These are phyloP conservation scores for Podospora conica DNA, from an alignment of 495 filamentous ascomycete species.

Conservation along the genomic window DNA sequence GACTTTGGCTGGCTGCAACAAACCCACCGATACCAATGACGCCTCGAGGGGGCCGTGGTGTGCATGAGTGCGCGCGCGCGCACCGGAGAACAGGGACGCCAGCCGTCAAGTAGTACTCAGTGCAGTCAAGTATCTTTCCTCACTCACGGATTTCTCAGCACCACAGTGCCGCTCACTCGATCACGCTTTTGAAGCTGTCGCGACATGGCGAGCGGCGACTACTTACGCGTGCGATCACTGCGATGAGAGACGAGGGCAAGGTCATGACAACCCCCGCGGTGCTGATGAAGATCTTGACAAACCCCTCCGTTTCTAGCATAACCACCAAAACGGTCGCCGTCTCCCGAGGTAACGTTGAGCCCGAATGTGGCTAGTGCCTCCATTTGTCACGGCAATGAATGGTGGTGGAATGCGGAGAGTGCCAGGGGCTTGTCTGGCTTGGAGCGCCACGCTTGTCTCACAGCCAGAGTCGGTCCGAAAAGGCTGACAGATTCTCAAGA, in stretches of 20 bases:
- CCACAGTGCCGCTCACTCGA: neutral
- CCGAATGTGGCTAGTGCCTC: neutral
- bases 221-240: neutral
- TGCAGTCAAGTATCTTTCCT: no score
- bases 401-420: conserved; percentile 26
- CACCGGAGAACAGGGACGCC: neutral
- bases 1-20: neutral
- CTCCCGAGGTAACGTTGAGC: neutral
- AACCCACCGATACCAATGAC: neutral
- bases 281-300: neutral
- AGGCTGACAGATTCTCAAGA: conserved; percentile 19
- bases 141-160: neutral
- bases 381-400: conserved; percentile 7
- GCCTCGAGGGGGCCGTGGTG: neutral
- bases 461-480: conserved; percentile 29
- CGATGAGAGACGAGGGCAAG: neutral
- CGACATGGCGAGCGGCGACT: neutral
- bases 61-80: neutral
- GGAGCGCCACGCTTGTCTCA: conserved; percentile 22
- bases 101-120: no score
- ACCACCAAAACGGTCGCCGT: neutral
- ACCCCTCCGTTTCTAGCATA: neutral
- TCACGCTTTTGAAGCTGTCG: neutral
- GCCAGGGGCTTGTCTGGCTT: conserved; percentile 1
- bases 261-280: neutral